Base-by-base conservation (phyloP, 2,329 filamentous ascomycete genomes). In the Aaosphaeria arxii region DNA sequence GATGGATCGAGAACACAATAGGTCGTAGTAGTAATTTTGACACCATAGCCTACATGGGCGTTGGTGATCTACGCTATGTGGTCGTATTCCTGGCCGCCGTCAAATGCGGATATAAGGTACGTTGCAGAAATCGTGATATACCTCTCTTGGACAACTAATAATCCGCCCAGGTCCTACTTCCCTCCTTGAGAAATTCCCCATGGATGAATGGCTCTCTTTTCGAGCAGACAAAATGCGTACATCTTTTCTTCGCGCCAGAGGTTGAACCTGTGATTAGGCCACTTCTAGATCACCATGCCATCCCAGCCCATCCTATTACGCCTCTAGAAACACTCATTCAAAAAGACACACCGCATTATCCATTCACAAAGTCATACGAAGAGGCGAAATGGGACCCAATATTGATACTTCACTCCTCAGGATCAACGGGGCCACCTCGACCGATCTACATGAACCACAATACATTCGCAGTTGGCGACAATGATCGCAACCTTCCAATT, bases 401-500 rank as follows among this genome's bases (percentile, higher is more conserved):
- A 11, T 47, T 60, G 0, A 55, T 69, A 2, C 33, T 70, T 31
- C 68, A 71, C 48, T 66, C 69, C 1, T 68, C 64, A 24, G 69
- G 69, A 1, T 63, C 65, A 0, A 72, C 68, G 0, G 68, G 69
- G 3, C 45, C 61, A 7, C 69, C 69, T 0, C 69, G 69, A 43
- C 63, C 67, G 0, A 60, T 71, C 29, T 32, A 44, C 9, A 51
- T 51, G 43, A 56, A 47, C 42, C 50, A 58, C 46, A 47, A 32
- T 35, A 51, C 48, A 36, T 48, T 54, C 11, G 44, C 51, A 9
- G 47, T 50, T 9, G 43, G 47, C 11, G 53, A 54, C 32, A 53
- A 57, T 35, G 45, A 56, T 32, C 48, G 51, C 41, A 52, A 54
- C 31, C 47, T 52, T 38, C 45, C 52, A n/a, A 49, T 43, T 5